These are phyloP conservation scores for Linnemannia hyalina DNA, from an alignment of 192 early-diverging fungal genomes.

Conservation along the genomic window DNA sequence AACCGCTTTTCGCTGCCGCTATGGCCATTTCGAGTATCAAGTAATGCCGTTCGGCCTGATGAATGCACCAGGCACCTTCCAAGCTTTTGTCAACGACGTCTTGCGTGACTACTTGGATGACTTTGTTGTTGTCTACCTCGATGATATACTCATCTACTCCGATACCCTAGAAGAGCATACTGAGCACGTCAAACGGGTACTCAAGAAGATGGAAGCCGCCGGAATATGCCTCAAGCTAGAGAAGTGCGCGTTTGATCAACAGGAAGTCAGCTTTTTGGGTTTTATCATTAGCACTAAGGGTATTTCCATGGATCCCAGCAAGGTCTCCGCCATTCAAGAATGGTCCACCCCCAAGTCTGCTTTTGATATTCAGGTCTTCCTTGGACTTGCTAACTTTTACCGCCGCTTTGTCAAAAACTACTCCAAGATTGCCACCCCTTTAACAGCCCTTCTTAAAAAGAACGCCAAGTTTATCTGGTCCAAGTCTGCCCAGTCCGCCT, in stretches of 20 bases:
- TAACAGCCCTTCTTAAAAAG: slow-evolving; percentile 43
- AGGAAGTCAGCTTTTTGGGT: slow-evolving; percentile 34
- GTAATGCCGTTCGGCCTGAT: slow-evolving; percentile 56
- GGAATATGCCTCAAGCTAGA: slow-evolving; percentile 19
- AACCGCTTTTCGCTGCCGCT: slow-evolving; percentile 49
- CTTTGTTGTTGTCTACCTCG: slow-evolving; percentile 48
- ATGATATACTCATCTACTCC: slow-evolving; percentile 67
- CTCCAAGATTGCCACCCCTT: slow-evolving; percentile 32
- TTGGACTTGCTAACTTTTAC: slow-evolving; percentile 57
- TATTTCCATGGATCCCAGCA: slow-evolving; percentile 22
- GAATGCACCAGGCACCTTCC: slow-evolving; percentile 58
- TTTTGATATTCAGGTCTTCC: slow-evolving; percentile 39
- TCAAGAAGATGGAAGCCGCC: slow-evolving; percentile 24
- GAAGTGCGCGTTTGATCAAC: slow-evolving; percentile 41
- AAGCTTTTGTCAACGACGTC: slow-evolving; percentile 58
- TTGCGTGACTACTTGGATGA: slow-evolving; percentile 30
- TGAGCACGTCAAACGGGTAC: slow-evolving; percentile 28
- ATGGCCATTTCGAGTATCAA: slow-evolving; percentile 48
- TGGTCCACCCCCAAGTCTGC: slow-evolving; percentile 25
- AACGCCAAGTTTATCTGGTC: slow-evolving; percentile 36
- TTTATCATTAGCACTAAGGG: slow-evolving; percentile 20
- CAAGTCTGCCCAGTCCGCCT: slow-evolving; percentile 12
- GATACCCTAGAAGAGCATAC: slow-evolving; percentile 49
- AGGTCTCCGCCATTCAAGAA: slow-evolving; percentile 26
- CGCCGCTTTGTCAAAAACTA: slow-evolving; percentile 49